phyloP scores from a whole-genome alignment of 495 filamentous ascomycete species.

The Daldinia loculata region DNA sequence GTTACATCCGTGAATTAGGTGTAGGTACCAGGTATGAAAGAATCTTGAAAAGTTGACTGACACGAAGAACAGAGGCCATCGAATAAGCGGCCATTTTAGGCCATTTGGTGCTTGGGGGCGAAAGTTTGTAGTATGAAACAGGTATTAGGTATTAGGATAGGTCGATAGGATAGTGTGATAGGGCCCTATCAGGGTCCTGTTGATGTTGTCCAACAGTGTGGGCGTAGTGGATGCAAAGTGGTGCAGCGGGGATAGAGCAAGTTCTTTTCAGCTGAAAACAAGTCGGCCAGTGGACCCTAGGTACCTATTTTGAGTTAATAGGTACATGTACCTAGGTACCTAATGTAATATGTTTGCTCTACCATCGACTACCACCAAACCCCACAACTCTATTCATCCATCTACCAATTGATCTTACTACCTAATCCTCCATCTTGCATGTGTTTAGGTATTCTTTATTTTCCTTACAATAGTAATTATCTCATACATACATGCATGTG shows the following conservation, averaged over 20 bases:
- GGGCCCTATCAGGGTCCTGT: neutral
- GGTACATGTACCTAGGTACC: slow-evolving; percentile 7
- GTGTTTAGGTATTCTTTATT: neutral
- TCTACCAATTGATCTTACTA: neutral
- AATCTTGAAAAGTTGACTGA: slow-evolving; percentile 23
- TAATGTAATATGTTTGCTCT: no score
- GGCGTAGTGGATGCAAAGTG: neutral
- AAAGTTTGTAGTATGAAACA: neutral
- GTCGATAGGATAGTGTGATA: neutral
- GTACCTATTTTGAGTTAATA: neutral
- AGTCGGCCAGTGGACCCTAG: neutral
- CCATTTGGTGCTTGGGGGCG: slow-evolving; percentile 1
- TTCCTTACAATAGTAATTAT: neutral
- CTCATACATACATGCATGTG: neutral
- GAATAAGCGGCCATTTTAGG: slow-evolving; percentile 6
- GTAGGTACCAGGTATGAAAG: neutral
- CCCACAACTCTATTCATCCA: slow-evolving; percentile 40
- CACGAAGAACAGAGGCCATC: neutral
- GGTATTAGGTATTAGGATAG: slow-evolving; percentile 1
- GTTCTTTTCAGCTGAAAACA: slow-evolving; percentile 1
- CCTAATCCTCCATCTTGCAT: neutral
- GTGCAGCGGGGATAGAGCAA: neutral
- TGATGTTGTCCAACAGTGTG: neutral
- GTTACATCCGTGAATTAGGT: slow-evolving; percentile 32
- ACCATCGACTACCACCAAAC: slow-evolving; percentile 1